A percentile compares a stretch with the other conserved stretches of the same genome.
These are phyloP conservation scores for Boletus vermiculosoides DNA, from an alignment of 768 basidiomycete species.

Conservation along the genomic window DNA sequence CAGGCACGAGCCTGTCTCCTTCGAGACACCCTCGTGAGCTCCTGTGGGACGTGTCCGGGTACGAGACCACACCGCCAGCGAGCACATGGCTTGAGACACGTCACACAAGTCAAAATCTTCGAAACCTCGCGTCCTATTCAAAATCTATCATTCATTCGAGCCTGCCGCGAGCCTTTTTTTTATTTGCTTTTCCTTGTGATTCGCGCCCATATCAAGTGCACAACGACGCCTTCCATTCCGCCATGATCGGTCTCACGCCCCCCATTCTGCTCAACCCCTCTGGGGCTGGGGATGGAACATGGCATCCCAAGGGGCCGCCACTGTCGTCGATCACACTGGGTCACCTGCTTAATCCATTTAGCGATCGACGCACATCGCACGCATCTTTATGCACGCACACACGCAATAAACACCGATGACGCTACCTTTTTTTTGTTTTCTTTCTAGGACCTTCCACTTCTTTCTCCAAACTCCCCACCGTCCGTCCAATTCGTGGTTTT, in stretches of 20 bases:
- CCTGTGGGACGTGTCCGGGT: neutral
- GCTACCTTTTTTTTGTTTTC: neutral
- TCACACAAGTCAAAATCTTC: neutral
- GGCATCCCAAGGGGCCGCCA: neutral
- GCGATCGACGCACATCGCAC: neutral
- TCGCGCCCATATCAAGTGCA: neutral
- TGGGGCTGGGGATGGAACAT: neutral
- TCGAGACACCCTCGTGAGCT: neutral
- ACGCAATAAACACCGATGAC: neutral
- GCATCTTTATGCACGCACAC: neutral
- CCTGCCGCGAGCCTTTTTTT: neutral
- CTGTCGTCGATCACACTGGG: neutral
- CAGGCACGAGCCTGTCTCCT: neutral
- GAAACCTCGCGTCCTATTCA: neutral
- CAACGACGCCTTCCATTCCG: too few species aligned
- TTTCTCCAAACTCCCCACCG: neutral
- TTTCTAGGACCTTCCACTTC: neutral
- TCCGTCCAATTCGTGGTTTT: neutral
- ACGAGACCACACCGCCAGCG: neutral
- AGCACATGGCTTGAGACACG: neutral
- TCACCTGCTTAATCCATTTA: neutral
- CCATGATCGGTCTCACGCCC: neutral
- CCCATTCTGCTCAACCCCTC: neutral
- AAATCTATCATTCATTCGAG: neutral
- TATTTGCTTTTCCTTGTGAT: neutral